These are phyloP conservation scores for Colletotrichum gloeosporioides DNA, from an alignment of 2,329 filamentous ascomycete genomes.

Conservation along the genomic window DNA sequence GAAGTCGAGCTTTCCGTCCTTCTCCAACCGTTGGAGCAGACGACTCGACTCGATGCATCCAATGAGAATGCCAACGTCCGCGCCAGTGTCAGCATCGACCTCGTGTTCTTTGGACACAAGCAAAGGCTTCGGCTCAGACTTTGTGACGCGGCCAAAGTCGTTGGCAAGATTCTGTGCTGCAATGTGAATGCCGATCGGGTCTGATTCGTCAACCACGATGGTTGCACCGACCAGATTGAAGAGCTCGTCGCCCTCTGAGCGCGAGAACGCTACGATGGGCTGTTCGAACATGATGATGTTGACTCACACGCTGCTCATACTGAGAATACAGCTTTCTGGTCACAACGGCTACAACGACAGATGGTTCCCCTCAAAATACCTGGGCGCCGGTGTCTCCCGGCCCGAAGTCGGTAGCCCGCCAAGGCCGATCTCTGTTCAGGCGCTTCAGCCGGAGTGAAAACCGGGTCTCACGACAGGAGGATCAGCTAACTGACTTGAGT, in stretches of 20 bases:
- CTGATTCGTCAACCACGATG: slow-evolving; percentile 33
- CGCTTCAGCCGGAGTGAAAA: background rate
- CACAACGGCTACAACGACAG: background rate
- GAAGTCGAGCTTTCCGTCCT: slow-evolving; percentile 50
- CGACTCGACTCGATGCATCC: slow-evolving; percentile 41
- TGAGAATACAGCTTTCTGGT: background rate
- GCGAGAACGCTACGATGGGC: slow-evolving; percentile 29
- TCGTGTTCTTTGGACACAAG: background rate
- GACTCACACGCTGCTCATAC: background rate
- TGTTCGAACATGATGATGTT: slow-evolving; percentile 28
- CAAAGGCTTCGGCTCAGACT: background rate
- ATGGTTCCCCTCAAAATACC: background rate
- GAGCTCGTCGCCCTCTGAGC: background rate
- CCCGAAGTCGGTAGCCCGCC: background rate
- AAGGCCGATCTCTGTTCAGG: background rate
- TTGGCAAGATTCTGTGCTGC: slow-evolving; percentile 34
- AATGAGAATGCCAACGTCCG: background rate
- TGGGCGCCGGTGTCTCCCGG: background rate
- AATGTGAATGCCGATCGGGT: slow-evolving; percentile 36
- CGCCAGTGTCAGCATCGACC: background rate
- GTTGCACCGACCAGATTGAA: slow-evolving; percentile 33
- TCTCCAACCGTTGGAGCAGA: slow-evolving; percentile 49
- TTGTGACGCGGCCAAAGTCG: slow-evolving; percentile 31
- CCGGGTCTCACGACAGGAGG: background rate
- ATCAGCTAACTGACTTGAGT: background rate